These are phyloP conservation scores for Arthrocladium fulminans DNA, from an alignment of 2,329 filamentous ascomycete genomes.

Conservation along the genomic window DNA sequence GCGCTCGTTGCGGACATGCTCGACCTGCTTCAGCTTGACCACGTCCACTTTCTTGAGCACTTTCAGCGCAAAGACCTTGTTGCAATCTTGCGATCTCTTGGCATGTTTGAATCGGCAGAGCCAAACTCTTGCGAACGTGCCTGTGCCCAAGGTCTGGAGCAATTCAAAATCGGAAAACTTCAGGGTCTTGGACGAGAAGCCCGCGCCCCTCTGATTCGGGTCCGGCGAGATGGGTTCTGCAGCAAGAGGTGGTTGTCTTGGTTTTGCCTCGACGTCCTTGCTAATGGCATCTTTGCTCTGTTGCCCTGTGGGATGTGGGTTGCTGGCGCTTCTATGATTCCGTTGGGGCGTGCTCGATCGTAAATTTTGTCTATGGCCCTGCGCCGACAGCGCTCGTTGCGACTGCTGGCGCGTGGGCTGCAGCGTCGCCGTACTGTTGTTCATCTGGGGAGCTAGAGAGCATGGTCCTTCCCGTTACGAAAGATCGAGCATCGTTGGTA, in stretches of 20 bases:
- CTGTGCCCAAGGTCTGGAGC: constrained; percentile 42
- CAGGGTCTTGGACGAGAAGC: constrained; percentile 31
- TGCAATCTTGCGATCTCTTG: constrained; percentile 24
- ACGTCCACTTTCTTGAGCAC: constrained; percentile 44
- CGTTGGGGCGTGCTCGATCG: constrained; percentile 17
- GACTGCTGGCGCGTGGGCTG: constrained; percentile 23
- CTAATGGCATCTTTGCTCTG: constrained; percentile 18
- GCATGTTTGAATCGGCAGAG: constrained; percentile 36
- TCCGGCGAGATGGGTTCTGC: constrained; percentile 29
- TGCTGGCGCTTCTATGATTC: constrained; percentile 20
- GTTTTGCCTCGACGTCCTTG: constrained; percentile 14
- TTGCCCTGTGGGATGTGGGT: constrained; percentile 21
- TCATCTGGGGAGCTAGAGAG: constrained; percentile 21
- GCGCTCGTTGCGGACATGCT: constrained; percentile 59
- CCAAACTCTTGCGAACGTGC: constrained; percentile 46
- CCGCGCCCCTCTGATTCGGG: constrained; percentile 31
- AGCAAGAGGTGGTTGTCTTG: constrained; percentile 13
- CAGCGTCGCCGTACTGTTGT: constrained; percentile 20
- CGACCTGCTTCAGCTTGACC: constrained; percentile 57
- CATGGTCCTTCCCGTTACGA: constrained; percentile 7
- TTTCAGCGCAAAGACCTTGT: constrained; percentile 42
- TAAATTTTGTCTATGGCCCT: constrained; percentile 21
- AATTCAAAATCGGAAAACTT: constrained; percentile 38
- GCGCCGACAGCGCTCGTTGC: constrained; percentile 22
- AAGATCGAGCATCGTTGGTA: background rate